Conservation (phyloP, 805 yeast genomes). For the Torulaspora indica region DNA sequence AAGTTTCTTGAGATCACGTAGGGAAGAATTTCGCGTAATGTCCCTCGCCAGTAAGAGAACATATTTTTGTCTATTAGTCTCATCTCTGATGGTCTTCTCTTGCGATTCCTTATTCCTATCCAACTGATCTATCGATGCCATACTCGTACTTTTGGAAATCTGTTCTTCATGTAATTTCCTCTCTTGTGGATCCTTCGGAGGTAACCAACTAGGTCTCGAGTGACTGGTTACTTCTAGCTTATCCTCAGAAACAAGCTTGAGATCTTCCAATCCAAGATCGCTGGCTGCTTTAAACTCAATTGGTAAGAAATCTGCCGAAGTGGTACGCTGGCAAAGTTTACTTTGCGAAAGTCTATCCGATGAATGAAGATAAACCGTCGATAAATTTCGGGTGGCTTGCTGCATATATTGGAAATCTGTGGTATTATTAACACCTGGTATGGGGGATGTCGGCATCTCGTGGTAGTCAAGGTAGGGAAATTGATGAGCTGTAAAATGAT, state of each 20-base stretch:
- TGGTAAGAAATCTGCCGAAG: constrained; percentile 38
- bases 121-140: constrained; percentile 35
- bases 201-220: constrained; percentile 67
- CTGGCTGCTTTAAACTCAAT: constrained; percentile 37
- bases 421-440: constrained; percentile 40
- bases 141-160: constrained; percentile 40
- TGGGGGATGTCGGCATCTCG: constrained; percentile 45
- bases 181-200: constrained; percentile 57
- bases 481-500: background rate
- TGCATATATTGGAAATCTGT: constrained; percentile 34
- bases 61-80: constrained; percentile 28
- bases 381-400: constrained; percentile 38
- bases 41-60: constrained; percentile 31
- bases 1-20: constrained; percentile 22
- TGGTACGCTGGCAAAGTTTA: constrained; percentile 38
- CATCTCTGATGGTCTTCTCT: constrained; percentile 25
- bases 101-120: constrained; percentile 28
- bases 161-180: constrained; percentile 53
- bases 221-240: constrained; percentile 52
- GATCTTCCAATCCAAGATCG: constrained; percentile 50
- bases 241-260: constrained; percentile 55
- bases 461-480: constrained; percentile 27
- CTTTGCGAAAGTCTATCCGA: constrained; percentile 36
- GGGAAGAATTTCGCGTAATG: constrained; percentile 32
- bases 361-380: constrained; percentile 41